phyloP scores from a whole-genome alignment of 371 early-diverging fungal genomes.

The Antonospora locustae region DNA sequence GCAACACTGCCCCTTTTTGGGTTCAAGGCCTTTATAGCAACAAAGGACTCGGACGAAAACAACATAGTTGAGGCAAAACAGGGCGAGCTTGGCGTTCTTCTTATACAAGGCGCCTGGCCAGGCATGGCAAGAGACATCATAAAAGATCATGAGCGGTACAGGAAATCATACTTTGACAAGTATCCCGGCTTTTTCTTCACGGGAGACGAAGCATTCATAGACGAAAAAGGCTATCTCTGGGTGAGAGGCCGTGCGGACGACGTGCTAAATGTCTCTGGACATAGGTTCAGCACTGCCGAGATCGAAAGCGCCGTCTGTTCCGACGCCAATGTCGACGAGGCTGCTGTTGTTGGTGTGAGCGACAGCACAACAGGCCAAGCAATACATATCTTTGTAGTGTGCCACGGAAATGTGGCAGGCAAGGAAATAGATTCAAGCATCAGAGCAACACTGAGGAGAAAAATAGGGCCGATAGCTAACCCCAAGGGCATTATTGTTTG shows the following conservation, averaged over 20 bases:
- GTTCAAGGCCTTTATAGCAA: slow-evolving; percentile 67
- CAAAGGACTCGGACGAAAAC: neutral
- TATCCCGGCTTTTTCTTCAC: slow-evolving; percentile 72
- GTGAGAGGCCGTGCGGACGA: slow-evolving; percentile 76
- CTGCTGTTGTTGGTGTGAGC: slow-evolving; percentile 74
- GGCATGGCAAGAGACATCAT: slow-evolving; percentile 78
- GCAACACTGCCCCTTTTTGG: slow-evolving; percentile 90
- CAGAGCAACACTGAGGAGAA: slow-evolving; percentile 63
- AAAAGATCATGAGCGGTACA: slow-evolving; percentile 70
- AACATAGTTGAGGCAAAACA: slow-evolving; percentile 9
- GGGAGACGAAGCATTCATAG: slow-evolving; percentile 57
- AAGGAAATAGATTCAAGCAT: slow-evolving; percentile 60
- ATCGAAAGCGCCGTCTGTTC: slow-evolving; percentile 71
- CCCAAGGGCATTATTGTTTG: slow-evolving; percentile 69
- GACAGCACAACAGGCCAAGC: slow-evolving; percentile 77
- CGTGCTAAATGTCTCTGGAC: slow-evolving; percentile 89
- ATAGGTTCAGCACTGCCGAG: slow-evolving; percentile 81
- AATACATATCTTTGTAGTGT: slow-evolving; percentile 57
- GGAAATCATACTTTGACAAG: slow-evolving; percentile 69
- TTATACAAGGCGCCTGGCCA: slow-evolving; percentile 76
- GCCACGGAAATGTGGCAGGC: slow-evolving; percentile 47
- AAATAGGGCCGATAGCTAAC: slow-evolving; percentile 65
- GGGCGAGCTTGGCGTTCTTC: slow-evolving; percentile 69
- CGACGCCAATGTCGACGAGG: slow-evolving; percentile 66
- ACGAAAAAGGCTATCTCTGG: slow-evolving; percentile 77